Percentiles rank a stretch among this genome's conserved stretches.
phyloP scores from a whole-genome alignment of 805 yeast genomes.

The Aciculoconidium aculeatum region DNA sequence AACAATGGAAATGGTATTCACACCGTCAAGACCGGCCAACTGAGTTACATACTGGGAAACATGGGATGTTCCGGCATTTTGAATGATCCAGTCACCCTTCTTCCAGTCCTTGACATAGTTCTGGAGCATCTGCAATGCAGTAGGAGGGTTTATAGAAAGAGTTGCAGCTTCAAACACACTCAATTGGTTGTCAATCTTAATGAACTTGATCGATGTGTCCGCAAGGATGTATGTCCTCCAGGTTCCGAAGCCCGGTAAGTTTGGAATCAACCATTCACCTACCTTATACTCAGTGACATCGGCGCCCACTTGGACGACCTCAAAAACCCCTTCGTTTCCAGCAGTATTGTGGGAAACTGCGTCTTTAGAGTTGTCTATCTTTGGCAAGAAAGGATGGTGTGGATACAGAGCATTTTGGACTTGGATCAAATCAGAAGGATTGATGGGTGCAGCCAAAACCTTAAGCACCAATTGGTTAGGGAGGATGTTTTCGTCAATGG shows the following conservation, averaged over 20 bases:
- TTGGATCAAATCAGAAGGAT: slow-evolving; percentile 88
- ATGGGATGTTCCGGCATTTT: slow-evolving; percentile 31
- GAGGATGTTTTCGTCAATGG: slow-evolving; percentile 18
- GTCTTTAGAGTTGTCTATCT: slow-evolving; percentile 3
- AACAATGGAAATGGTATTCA: slow-evolving; percentile 23
- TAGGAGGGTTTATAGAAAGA: slow-evolving; percentile 15
- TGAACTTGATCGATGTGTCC: slow-evolving; percentile 3
- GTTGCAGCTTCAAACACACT: slow-evolving; percentile 17
- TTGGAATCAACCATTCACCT: slow-evolving; percentile 17
- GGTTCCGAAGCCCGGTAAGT: slow-evolving; percentile 16
- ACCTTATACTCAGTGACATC: slow-evolving; percentile 9
- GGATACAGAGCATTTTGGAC: slow-evolving; percentile 86
- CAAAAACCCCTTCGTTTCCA: slow-evolving; percentile 19
- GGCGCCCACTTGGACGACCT: slow-evolving; percentile 12
- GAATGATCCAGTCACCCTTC: slow-evolving; percentile 27
- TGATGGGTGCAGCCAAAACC: slow-evolving; percentile 76
- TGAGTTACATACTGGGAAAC: slow-evolving; percentile 27
- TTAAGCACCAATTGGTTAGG: slow-evolving; percentile 51
- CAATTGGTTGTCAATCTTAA: slow-evolving; percentile 3
- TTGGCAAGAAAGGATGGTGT: slow-evolving; percentile 45
- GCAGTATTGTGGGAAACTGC: slow-evolving; percentile 3
- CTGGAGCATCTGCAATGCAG: slow-evolving; percentile 17
- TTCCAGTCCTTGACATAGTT: slow-evolving; percentile 16
- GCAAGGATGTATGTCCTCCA: slow-evolving; percentile 20
- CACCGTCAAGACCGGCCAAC: slow-evolving; percentile 18